phyloP scores from a whole-genome alignment of 2,329 filamentous ascomycete genomes.

The Colletotrichum orchidophilum region DNA sequence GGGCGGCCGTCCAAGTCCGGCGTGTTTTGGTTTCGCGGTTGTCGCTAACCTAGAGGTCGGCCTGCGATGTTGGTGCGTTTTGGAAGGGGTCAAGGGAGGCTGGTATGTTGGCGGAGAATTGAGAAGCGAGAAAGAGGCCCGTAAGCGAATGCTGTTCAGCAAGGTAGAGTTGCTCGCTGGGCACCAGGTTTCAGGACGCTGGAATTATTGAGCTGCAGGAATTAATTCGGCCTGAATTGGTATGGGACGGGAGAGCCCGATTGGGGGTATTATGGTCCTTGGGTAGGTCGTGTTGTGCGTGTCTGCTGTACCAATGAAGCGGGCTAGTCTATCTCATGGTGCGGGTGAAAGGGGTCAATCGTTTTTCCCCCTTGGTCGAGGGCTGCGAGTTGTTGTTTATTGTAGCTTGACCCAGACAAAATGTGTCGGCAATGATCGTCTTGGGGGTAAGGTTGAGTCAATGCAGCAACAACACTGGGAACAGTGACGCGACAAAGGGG shows the following conservation, averaged over 20 bases:
- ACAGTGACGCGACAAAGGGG: conserved; percentile 28
- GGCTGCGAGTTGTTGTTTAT: conserved; percentile 47
- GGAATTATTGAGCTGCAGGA: conserved; percentile 32
- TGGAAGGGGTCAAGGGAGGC: conserved; percentile 25
- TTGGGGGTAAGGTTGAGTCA: conserved; percentile 12
- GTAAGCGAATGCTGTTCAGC: conserved; percentile 10
- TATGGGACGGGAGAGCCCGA: conserved; percentile 27
- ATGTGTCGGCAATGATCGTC: conserved; percentile 16
- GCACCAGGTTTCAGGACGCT: conserved; percentile 30
- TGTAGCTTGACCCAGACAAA: conserved; percentile 17
- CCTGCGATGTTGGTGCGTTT: conserved; percentile 20
- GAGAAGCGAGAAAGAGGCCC: conserved; percentile 14
- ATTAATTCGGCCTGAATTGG: conserved; percentile 31
- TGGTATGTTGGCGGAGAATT: conserved; percentile 18
- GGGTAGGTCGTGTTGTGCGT: conserved; percentile 8
- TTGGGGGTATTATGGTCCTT: conserved; percentile 32
- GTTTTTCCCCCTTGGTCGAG: not conserved
- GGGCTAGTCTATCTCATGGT: conserved; percentile 55
- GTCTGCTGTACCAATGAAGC: conserved; percentile 46
- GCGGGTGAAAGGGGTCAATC: conserved; percentile 36
- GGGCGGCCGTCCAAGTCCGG: conserved; percentile 23
- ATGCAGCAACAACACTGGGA: conserved; percentile 17
- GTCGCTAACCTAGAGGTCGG: conserved; percentile 27
- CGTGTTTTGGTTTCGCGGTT: conserved; percentile 26
- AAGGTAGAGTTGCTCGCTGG: conserved; percentile 7